phyloP scores from a whole-genome alignment of 108 stramenopile genomes.

The Schizochytrium sp. region DNA sequence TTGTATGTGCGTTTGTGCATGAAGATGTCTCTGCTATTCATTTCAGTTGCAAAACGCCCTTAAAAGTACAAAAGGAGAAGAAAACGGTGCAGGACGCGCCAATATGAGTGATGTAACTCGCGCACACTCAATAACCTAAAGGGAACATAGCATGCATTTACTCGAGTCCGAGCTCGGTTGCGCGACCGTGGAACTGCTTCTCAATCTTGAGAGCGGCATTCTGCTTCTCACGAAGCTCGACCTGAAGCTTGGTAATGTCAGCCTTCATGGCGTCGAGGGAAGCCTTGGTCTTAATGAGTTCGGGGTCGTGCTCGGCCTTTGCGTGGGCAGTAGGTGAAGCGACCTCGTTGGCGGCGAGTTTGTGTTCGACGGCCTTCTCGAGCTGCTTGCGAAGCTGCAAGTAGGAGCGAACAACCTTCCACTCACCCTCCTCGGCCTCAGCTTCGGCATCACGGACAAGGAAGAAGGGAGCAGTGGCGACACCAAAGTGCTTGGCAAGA shows the following conservation, averaged over 20 bases:
- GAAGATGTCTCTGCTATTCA: no score
- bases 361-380: conserved; percentile 53
- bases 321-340: background rate
- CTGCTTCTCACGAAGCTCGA: conserved; percentile 54
- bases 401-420: conserved; percentile 60
- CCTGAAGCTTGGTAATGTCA: conserved; percentile 47
- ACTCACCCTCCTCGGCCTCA: conserved; percentile 25
- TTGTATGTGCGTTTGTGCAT: no score
- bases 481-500: conserved; percentile 48
- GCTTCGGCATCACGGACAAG: conserved; percentile 49
- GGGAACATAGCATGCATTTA: background rate
- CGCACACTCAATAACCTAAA: no score
- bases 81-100: no score
- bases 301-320: conserved; percentile 28
- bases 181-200: conserved; percentile 44
- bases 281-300: conserved; percentile 13
- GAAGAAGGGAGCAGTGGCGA: conserved; percentile 58
- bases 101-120: no score
- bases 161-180: conserved; percentile 41
- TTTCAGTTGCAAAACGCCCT: no score
- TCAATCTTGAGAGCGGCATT: background rate
- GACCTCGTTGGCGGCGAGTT: conserved; percentile 16
- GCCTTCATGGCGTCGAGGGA: background rate
- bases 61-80: no score
- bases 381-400: conserved; percentile 52